Evolutionary conservation across 2,329 filamentous ascomycete genomes (phyloP).

Genomic region (Fusarium pilosicola): DNA sequence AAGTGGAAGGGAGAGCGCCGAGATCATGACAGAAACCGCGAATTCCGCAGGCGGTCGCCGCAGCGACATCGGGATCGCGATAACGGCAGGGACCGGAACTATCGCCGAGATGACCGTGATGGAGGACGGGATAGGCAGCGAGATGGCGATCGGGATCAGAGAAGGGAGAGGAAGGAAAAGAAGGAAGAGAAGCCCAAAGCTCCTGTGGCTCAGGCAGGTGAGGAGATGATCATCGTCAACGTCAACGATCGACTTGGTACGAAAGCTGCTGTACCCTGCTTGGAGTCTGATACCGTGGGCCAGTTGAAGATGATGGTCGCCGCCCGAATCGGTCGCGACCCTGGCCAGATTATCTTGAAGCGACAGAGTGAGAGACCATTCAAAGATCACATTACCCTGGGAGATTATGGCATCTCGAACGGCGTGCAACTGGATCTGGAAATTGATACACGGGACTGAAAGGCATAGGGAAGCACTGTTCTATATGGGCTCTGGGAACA

Average conservation of each 20-base stretch:
- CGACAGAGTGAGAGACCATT: conserved; percentile 93
- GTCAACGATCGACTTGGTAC: conserved; percentile 96
- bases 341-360: conserved; percentile 91
- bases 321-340: conserved; percentile 85
- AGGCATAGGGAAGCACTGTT: background rate
- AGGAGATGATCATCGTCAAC: conserved; percentile 93
- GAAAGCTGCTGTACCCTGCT: conserved; percentile 92
- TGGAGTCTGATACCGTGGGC: conserved; percentile 84
- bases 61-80: conserved; percentile 36
- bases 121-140: conserved; percentile 24
- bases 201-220: conserved; percentile 52
- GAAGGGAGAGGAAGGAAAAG: conserved; percentile 50
- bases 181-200: conserved; percentile 52
- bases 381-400: conserved; percentile 87
- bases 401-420: conserved; percentile 94
- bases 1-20: conserved; percentile 44
- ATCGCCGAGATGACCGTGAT: conserved; percentile 40
- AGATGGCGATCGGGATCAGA: conserved; percentile 32
- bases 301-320: conserved; percentile 94
- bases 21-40: conserved; percentile 35
- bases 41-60: conserved; percentile 40
- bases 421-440: conserved; percentile 78
- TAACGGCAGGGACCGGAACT: conserved; percentile 31
- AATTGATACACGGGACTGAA: conserved; percentile 69
- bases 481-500: background rate